phyloP scores from a whole-genome alignment of 805 yeast species.

The Nakazawaea laoshanensis region DNA sequence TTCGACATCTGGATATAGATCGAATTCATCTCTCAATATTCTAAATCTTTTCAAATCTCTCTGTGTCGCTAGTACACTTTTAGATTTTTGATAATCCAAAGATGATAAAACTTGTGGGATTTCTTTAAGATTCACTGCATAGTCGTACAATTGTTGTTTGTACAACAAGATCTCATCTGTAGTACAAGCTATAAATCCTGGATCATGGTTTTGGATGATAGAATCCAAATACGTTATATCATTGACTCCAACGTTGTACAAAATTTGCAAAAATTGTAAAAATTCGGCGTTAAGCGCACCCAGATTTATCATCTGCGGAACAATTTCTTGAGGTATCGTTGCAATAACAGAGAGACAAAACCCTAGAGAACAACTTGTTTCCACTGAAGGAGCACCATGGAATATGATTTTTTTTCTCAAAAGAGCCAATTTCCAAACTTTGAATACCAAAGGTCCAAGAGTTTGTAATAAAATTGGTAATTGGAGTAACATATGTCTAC shows the following conservation, averaged over 20 bases:
- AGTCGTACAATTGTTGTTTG: conserved; percentile 43
- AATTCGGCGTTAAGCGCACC: conserved; percentile 14
- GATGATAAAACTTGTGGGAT: conserved; percentile 2
- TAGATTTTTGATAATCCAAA: conserved; percentile 2
- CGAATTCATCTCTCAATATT: conserved; percentile 17
- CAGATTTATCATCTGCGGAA: conserved; percentile 21
- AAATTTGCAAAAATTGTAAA: conserved; percentile 31
- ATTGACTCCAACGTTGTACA: conserved; percentile 56
- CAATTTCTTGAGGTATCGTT: conserved; percentile 50
- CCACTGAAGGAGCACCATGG: conserved; percentile 27
- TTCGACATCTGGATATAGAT: conserved; percentile 9
- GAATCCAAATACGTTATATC: conserved; percentile 35
- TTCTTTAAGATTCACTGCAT: conserved; percentile 24
- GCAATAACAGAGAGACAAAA: conserved; percentile 56
- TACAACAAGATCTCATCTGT: conserved; percentile 58
- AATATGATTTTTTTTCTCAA: conserved; percentile 49
- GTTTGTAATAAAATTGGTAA: conserved; percentile 35
- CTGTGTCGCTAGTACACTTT: conserved; percentile 20
- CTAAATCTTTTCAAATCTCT: conserved; percentile 28
- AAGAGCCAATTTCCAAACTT: conserved; percentile 54
- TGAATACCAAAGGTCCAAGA: conserved; percentile 60
- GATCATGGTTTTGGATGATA: conserved; percentile 12
- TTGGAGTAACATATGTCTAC: conserved; percentile 35
- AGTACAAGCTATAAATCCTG: conserved; percentile 51
- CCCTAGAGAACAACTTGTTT: conserved; percentile 37